Evolutionary conservation across 2,329 filamentous ascomycete genomes (phyloP).

Genomic region (Botrytis sinoallii): DNA sequence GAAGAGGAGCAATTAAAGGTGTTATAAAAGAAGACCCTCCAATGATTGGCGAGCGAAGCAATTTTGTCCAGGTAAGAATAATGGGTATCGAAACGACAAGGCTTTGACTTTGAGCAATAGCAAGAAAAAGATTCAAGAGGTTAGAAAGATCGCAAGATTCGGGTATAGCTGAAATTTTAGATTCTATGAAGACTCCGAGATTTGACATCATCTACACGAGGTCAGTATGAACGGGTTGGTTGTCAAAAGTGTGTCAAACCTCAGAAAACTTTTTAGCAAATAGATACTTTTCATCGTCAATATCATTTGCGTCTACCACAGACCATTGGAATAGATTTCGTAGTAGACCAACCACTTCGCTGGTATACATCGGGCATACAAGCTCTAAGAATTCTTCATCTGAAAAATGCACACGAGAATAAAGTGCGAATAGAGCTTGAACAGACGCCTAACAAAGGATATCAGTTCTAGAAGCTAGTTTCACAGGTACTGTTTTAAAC

Average conservation of each 20-base stretch:
- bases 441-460: constrained; percentile 61
- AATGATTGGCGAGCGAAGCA: constrained; percentile 71
- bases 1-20: constrained; percentile 66
- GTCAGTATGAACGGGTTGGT: constrained; percentile 17
- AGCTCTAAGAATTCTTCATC: constrained; percentile 76
- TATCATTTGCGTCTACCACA: constrained; percentile 71
- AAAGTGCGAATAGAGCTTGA: constrained; percentile 80
- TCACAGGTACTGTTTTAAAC: constrained; percentile 27
- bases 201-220: constrained; percentile 71
- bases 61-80: constrained; percentile 82
- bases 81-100: constrained; percentile 91
- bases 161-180: constrained; percentile 67
- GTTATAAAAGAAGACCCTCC: constrained; percentile 60
- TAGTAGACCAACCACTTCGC: constrained; percentile 68
- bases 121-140: constrained; percentile 76
- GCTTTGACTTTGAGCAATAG: constrained; percentile 79
- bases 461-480: constrained; percentile 24
- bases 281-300: constrained; percentile 88
- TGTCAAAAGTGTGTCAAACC: constrained; percentile 47
- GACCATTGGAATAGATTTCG: constrained; percentile 78
- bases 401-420: constrained; percentile 69
- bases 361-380: constrained; percentile 74
- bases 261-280: constrained; percentile 93
- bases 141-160: constrained; percentile 64
- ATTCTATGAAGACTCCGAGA: constrained; percentile 78